Base-by-base conservation (phyloP, 208 protist genomes). In the Wallacemonas sp. region DNA sequence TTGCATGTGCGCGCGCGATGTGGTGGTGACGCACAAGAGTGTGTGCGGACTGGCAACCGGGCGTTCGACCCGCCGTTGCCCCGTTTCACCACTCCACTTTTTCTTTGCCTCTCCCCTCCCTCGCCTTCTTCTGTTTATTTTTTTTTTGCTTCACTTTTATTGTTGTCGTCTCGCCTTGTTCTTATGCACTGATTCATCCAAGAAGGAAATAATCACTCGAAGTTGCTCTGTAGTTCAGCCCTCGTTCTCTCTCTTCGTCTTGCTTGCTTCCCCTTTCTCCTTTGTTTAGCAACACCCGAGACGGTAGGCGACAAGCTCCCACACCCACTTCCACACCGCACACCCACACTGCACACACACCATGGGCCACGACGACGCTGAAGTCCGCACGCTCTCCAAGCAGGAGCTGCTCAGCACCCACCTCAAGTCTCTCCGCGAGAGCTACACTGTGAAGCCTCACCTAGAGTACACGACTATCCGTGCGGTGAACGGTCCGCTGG, bases 401-500 rank as follows among this genome's bases (percentile, higher is more conserved):
- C 81, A 93, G 72, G 85, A 96, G 73, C 78, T 96, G 27, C 78
- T 96, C 22, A 59, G 58, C 19, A 44, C 72, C 26, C 91, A 95
- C 76, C 90, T 97, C n/a, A 68, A 78, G 19, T 69, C 82, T 38
- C 82, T 95, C 30, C 74, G 69, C 37, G 60, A 79, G 37, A 67
- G 78, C 63, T 97, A 97, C 76, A 62, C 68, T 0, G 78, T 97
- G 24, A 91, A 95, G 70, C 90, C 92, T 48, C 87, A 85, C 63
- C 73, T 96, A 73, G 98, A 99, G 75, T 99, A 99, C 87, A 92
- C 91, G 52, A 99, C 99, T 12, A 98, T 99, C 38, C 80, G 87
- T 42, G 97, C 89, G 45, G 99, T 99, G 34, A 99, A 99, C 80
- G 99, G 99, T 24, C 99, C 99, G 8, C 94, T 99, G 8, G 99